These are phyloP conservation scores for Fusarium pininemorale DNA, from an alignment of 2,329 filamentous ascomycete species.

Conservation along the genomic window DNA sequence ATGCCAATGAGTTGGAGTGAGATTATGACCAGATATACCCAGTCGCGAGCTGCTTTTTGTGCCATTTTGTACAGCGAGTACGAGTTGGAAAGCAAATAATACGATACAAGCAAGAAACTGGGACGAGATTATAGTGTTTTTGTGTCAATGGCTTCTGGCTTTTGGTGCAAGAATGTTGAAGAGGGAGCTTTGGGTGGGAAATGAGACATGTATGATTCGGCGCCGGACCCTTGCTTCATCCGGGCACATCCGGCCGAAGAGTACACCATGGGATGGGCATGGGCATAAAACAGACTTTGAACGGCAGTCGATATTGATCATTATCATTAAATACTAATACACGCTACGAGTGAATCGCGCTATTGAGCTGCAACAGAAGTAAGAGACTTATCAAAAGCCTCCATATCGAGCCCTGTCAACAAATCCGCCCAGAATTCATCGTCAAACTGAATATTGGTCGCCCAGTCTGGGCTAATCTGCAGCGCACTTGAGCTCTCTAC, in stretches of 20 bases:
- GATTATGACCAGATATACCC: slow-evolving; percentile 49
- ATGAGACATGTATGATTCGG: slow-evolving; percentile 24
- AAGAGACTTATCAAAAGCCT: slow-evolving; percentile 13
- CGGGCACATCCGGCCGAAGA: background rate
- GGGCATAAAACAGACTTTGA: background rate
- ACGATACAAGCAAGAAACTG: background rate
- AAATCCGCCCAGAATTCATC: slow-evolving; percentile 44
- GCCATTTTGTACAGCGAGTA: slow-evolving; percentile 21
- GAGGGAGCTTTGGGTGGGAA: slow-evolving; percentile 6
- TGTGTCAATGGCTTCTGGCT: background rate
- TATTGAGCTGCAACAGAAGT: background rate
- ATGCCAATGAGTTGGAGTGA: slow-evolving; percentile 49
- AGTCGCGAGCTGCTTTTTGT: slow-evolving; percentile 45
- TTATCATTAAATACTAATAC: background rate
- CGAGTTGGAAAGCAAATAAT: accelerated
- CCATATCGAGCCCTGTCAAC: slow-evolving; percentile 35
- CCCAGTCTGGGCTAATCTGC: slow-evolving; percentile 30
- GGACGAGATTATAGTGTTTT: too few species aligned
- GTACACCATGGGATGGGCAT: background rate
- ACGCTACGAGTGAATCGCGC: background rate
- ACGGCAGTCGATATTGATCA: background rate
- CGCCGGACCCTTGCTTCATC: background rate
- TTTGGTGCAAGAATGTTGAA: background rate
- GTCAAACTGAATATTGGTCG: slow-evolving; percentile 41
- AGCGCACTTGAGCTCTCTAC: background rate